Base-by-base conservation (phyloP, 768 basidiomycete species). In the Myochromella boudieri region DNA sequence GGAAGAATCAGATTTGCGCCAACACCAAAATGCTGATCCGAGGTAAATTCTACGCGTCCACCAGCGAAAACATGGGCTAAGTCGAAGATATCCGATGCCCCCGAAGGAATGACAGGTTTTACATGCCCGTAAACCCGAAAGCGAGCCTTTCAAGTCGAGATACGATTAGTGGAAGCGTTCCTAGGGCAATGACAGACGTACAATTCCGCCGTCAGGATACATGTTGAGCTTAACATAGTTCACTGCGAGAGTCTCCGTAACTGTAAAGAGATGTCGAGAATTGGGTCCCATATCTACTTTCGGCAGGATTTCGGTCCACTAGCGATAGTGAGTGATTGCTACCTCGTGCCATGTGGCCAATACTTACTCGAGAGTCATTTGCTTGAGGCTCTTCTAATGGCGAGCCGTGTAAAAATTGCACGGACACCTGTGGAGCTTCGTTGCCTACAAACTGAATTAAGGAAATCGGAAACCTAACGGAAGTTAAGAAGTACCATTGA, bases 171-270 rank as follows among this genome's bases (percentile, higher is more conserved):
- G 41, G 33, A 39, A 48, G 31, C 32, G 36, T 6, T 45, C 27
- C 31, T 48, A 52, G 18, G 41, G 46, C 37, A 37, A n/a, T 12
- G 14, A 40, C 33, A 18, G 33, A 72, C 86, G 70, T 60, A 93
- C 94, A 61, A 98, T 93, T 2, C 97, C 97, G 31, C 97, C 97
- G 59, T 99, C 97, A 2, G 97, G 97, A 68, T 93, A 92, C 81
- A 95, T 94, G 55, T 87, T 84, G 18, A 99, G 81, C 66, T 91
- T 97, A 48, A 99, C 84, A 64, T 87, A 88, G 52, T 85, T 95
- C 46, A 78, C 74, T 10, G 66, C 60, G 2, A 62, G 46, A 0
- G 80, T 79, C 10, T 71, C 61, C 12, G 81, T 61, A 32, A 94
- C 75, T 49, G 78, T 78, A 76, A 97, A 98, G 26, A 97, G 74